These are phyloP conservation scores for Corymbia citriodora DNA, from an alignment of 441 rosid species.

Conservation along the genomic window DNA sequence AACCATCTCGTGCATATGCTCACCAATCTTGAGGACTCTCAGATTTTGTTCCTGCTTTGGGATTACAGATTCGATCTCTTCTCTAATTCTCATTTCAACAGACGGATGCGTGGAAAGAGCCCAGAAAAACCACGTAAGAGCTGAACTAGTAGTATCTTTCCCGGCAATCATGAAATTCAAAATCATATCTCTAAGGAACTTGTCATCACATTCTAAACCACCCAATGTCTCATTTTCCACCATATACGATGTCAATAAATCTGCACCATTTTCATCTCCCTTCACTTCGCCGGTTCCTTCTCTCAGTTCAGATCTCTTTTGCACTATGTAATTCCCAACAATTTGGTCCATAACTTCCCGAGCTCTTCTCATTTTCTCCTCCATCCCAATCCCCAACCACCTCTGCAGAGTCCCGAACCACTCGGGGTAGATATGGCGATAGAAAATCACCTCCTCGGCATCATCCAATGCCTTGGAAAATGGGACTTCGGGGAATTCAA, in stretches of 20 bases:
- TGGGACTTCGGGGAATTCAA: conserved; percentile 7
- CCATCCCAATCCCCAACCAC: conserved; percentile 14
- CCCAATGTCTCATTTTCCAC: neutral
- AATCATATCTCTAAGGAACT: conserved; percentile 4
- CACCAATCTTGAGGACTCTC: neutral
- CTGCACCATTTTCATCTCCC: conserved; percentile 7
- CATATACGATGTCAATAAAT: conserved; percentile 19
- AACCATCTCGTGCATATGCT: conserved; percentile 28
- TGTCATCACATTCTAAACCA: neutral
- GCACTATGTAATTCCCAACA: neutral
- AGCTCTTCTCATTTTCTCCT: conserved; percentile 13
- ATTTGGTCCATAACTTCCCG: conserved; percentile 5
- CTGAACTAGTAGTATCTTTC: conserved; percentile 23
- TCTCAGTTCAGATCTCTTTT: conserved; percentile 6
- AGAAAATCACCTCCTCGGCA: conserved; percentile 19
- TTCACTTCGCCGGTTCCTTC: neutral
- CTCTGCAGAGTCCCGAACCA: conserved; percentile 21
- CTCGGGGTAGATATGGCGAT: conserved; percentile 14
- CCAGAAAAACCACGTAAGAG: conserved; percentile 36
- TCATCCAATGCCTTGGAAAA: conserved; percentile 26
- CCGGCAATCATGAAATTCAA: conserved; percentile 21
- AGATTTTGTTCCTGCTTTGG: neutral
- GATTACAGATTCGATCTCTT: conserved; percentile 16
- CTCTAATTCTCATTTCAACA: conserved; percentile 14
- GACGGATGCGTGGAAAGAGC: conserved; percentile 16